Evolutionary conservation across 73 alveolate species (phyloP).

Genomic region (Paramecium caudatum): DNA sequence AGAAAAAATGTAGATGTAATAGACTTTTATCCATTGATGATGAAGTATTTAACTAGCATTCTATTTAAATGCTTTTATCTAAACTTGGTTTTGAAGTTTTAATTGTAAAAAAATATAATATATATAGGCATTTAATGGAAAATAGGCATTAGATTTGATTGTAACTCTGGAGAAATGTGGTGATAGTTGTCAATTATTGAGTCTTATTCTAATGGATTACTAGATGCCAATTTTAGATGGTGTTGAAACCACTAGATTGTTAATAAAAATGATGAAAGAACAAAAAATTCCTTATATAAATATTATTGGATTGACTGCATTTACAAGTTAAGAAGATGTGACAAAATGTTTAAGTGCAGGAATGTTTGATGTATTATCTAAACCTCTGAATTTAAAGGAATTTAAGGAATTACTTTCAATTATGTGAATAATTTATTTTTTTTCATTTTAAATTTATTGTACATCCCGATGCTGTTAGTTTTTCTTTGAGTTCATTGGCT

Average conservation of each 20-base stretch:
- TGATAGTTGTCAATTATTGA: conserved; percentile 2
- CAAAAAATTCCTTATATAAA: background rate
- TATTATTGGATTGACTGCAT: conserved; percentile 45
- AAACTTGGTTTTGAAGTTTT: background rate
- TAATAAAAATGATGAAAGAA: background rate
- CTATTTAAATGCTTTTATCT: background rate
- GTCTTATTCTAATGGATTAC: conserved; percentile 61
- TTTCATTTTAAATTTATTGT: conserved; percentile 72
- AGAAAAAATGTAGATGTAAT: conserved; percentile 34
- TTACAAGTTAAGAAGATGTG: conserved; percentile 27
- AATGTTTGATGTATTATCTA: conserved; percentile 2
- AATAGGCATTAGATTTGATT: background rate
- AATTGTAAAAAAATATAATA: background rate
- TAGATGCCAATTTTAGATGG: conserved; percentile 63
- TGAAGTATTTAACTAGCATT: conserved; percentile 32
- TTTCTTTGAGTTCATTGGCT: conserved; percentile 82
- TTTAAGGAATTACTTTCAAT: conserved; percentile 14
- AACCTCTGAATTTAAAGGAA: conserved; percentile 47
- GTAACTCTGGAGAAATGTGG: background rate
- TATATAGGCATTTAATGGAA: conserved; percentile 39
- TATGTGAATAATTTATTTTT: background rate
- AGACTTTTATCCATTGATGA: conserved; percentile 34
- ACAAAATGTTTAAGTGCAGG: conserved; percentile 55
- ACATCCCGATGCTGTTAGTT: conserved; percentile 79
- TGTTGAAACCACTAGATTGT: conserved; percentile 1